These are phyloP conservation scores for Nakazawaea sp. DNA, from an alignment of 805 yeast species.

Conservation along the genomic window DNA sequence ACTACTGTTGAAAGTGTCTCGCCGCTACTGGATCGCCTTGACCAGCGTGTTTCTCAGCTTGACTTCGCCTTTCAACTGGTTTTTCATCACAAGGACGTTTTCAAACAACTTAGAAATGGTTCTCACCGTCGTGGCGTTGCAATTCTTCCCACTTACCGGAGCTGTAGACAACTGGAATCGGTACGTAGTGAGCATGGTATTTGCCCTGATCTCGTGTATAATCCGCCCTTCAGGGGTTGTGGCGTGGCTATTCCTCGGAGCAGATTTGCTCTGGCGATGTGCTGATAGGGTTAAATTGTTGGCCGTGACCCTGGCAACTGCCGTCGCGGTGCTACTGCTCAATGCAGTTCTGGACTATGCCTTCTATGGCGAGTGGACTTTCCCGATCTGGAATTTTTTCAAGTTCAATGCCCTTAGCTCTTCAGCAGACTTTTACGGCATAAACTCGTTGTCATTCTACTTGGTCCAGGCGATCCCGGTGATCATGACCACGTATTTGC, in stretches of 20 bases:
- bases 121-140: slow-evolving; percentile 58
- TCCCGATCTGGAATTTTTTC: slow-evolving; percentile 65
- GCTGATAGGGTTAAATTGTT: slow-evolving; percentile 4
- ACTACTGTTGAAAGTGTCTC: slow-evolving; percentile 27
- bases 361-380: slow-evolving; percentile 49
- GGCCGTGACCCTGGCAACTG: slow-evolving; percentile 10
- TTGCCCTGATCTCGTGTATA: slow-evolving; percentile 59
- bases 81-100: slow-evolving; percentile 72
- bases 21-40: slow-evolving; percentile 29
- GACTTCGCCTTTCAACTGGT: slow-evolving; percentile 76
- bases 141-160: slow-evolving; percentile 51
- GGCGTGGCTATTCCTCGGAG: slow-evolving; percentile 67
- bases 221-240: slow-evolving; percentile 81
- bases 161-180: slow-evolving; percentile 12
- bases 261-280: slow-evolving; percentile 16
- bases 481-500: slow-evolving; percentile 57
- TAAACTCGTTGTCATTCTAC: slow-evolving; percentile 81
- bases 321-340: slow-evolving; percentile 20
- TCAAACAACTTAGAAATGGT: slow-evolving; percentile 77
- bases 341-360: slow-evolving; percentile 45
- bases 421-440: slow-evolving; percentile 78
- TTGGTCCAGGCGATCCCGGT: slow-evolving; percentile 78
- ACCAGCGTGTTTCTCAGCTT: slow-evolving; percentile 44
- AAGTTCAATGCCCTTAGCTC: slow-evolving; percentile 73
- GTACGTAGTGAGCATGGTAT: slow-evolving; percentile 30